A percentile compares a stretch with the other conserved stretches of the same genome.
Evolutionary conservation across 495 filamentous ascomycete genomes (phyloP).

Genomic region (Talaromyces stipitatus): DNA sequence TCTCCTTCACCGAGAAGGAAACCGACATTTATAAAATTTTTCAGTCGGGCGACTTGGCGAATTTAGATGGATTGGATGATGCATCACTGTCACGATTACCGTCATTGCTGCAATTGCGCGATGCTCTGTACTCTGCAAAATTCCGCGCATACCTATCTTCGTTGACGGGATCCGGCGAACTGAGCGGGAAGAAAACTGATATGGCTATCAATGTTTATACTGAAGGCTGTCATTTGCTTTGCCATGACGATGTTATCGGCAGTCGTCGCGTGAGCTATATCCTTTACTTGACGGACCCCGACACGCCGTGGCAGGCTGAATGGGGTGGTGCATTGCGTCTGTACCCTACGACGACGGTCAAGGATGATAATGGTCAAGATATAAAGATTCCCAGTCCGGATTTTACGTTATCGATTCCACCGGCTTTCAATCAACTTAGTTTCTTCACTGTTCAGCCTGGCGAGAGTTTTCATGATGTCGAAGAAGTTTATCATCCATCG

Average conservation of each 20-base stretch:
- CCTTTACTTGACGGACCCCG: constrained; percentile 89
- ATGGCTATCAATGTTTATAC: constrained; percentile 99
- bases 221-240: constrained; percentile 88
- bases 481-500: constrained; percentile 80
- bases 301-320: constrained; percentile 79
- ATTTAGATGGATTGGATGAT: constrained; percentile 87
- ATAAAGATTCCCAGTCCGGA: constrained; percentile 71
- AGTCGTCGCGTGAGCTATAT: constrained; percentile 92
- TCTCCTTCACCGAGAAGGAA: constrained; percentile 96
- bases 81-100: constrained; percentile 74
- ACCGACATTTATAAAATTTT: constrained; percentile 99
- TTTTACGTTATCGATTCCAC: constrained; percentile 69
- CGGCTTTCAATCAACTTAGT: constrained; percentile 92
- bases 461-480: constrained; percentile 96
- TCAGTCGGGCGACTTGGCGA: constrained; percentile 95
- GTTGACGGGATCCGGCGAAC: constrained; percentile 73
- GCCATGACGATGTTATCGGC: constrained; percentile 98
- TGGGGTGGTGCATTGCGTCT: constrained; percentile 93
- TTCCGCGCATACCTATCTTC: constrained; percentile 84
- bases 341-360: constrained; percentile 68
- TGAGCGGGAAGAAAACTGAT: constrained; percentile 93
- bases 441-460: constrained; percentile 98
- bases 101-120: constrained; percentile 75
- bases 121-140: constrained; percentile 82
- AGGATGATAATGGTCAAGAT: constrained; percentile 56